Base-by-base conservation (phyloP, 1,284 basidiomycete species). In the Cryptococcus wingfieldii region DNA sequence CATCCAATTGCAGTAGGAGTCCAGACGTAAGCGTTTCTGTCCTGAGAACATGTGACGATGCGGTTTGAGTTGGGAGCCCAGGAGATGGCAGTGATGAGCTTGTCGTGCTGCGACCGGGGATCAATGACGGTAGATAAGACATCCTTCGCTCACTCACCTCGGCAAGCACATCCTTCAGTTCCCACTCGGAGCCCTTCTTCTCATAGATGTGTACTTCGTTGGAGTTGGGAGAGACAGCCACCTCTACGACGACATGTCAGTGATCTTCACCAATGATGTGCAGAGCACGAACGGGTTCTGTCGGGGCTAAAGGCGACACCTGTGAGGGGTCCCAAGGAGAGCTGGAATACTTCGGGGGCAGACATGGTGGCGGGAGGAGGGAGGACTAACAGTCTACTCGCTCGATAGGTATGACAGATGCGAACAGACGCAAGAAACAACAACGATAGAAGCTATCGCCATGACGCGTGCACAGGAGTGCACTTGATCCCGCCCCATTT, bases 11-110 rank as follows among this genome's bases (percentile, higher is more conserved):
- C 80, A 14, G 84, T 85, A 65, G 88, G 86, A 54, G 89, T 86
- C 96, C 96, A 99, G 31, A 99, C 96, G 73, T 99, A 99, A 13
- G 96, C 96, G 74, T 99, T 99, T 50, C 96, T 83, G 75, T 99
- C 96, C 77, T 99, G 95, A 27, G 95, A 94, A 67, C 93, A 92
- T 12, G 95, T 98, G 37, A 99, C 96, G 78, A 99, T 94, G 46
- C 91, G 87, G 79, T 99, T 98, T 50, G 94, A 90, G 66, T 84
- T 83, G 9, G 93, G 92, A 3, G 95, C 96, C 96, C 96, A 99
- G 77, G 98, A 95, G 76, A 99, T 96, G 57, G 91, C 93, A 2
- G 95, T 98, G 78, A 99, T 90, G 62, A 88, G 81, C 80, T 98
- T 98, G 82, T 99, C 96, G 79, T 99, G 96, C 92, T 97, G 67